phyloP scores from a whole-genome alignment of 1,139 yeast species.

The Saccharomyces pastorianus region DNA sequence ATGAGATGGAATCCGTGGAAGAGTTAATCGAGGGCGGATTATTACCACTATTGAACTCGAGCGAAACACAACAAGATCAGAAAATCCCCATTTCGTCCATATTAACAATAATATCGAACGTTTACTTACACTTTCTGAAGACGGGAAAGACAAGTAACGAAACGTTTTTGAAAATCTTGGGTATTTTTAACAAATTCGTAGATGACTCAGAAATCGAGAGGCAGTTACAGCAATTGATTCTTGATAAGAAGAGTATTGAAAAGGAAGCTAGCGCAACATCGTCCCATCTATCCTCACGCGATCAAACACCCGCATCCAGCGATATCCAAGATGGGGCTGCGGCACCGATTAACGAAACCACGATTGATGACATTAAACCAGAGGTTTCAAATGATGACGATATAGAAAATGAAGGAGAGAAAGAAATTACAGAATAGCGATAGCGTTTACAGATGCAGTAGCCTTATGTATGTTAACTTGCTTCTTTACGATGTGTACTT shows the following conservation, averaged over 20 bases:
- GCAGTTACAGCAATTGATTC: constrained; percentile 35
- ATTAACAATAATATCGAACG: constrained; percentile 59
- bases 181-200: constrained; percentile 42
- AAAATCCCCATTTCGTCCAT: constrained; percentile 39
- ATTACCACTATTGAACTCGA: constrained; percentile 51
- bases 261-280: constrained; percentile 1
- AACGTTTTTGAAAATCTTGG: constrained; percentile 41
- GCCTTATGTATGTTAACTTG: not conserved
- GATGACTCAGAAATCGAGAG: constrained; percentile 37
- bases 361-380: not conserved
- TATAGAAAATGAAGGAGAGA: not conserved
- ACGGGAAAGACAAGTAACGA: constrained; percentile 37
- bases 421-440: not conserved
- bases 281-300: not conserved
- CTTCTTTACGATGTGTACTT: not conserved
- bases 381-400: not conserved
- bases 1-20: constrained; percentile 34
- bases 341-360: not conserved
- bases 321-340: not conserved
- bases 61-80: constrained; percentile 52
- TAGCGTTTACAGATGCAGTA: not conserved
- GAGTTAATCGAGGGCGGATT: constrained; percentile 67
- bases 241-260: constrained; percentile 31
- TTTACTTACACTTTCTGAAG: constrained; percentile 54
- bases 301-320: not conserved